Evolutionary conservation across 345 rosid genomes (phyloP).

Genomic region (Abelmoschus esculentus): DNA sequence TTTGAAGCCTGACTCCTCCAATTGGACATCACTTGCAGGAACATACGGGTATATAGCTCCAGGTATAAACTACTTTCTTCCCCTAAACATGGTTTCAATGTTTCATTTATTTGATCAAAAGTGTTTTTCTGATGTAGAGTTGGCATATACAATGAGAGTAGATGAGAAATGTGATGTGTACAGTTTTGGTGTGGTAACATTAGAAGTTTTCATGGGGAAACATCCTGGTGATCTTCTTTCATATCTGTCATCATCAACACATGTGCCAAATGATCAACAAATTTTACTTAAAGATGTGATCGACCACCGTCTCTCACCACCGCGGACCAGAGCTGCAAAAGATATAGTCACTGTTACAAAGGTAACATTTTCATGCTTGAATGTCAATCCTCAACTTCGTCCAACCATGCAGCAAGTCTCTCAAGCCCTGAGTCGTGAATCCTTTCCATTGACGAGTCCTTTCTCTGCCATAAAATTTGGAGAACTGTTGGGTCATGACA

Average conservation of each 20-base stretch:
- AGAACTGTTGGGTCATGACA: not conserved
- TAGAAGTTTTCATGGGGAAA: constrained; percentile 2
- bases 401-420: not conserved
- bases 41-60: not conserved
- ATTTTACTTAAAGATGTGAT: not conserved
- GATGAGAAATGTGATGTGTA: constrained; percentile 6
- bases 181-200: not conserved
- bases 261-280: not conserved
- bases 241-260: not conserved
- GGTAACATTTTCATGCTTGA: not conserved
- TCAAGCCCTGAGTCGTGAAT: not conserved
- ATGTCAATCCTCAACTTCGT: not conserved
- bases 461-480: not conserved
- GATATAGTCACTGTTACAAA: not conserved
- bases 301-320: not conserved
- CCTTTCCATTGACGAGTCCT: not conserved
- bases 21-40: constrained; percentile 2
- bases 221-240: constrained; percentile 3
- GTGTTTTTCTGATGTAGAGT: not conserved
- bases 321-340: not conserved
- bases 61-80: not conserved
- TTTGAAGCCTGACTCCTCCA: constrained; percentile 2
- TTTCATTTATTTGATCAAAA: not conserved
- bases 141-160: constrained; percentile 1
- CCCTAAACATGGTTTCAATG: not conserved